A percentile compares a stretch with the other conserved stretches of the same genome.
Evolutionary conservation across 2,329 filamentous ascomycete species (phyloP).

Genomic region (Stachybotrys echinatus): DNA sequence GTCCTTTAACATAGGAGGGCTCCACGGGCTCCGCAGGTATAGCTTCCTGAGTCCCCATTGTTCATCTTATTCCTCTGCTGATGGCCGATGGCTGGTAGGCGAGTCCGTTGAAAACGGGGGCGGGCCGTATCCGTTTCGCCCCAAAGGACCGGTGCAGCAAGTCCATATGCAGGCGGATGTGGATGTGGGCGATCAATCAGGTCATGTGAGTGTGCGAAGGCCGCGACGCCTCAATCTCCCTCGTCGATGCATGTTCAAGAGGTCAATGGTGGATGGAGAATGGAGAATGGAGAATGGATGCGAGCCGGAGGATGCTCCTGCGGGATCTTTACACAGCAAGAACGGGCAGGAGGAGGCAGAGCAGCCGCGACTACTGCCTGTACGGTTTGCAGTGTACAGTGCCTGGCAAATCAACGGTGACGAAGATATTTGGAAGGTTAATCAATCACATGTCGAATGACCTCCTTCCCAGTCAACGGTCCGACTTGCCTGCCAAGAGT

Average conservation of each 20-base stretch:
- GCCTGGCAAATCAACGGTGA: too few relatives aligned
- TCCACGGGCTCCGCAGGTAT: neutral
- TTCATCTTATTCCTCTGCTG: neutral
- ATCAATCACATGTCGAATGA: neutral
- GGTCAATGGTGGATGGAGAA: neutral
- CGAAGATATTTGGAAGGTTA: neutral
- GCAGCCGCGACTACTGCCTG: too few relatives aligned
- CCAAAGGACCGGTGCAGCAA: too few relatives aligned
- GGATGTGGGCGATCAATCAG: neutral
- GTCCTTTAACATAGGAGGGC: too few relatives aligned
- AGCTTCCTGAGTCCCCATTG: too few relatives aligned
- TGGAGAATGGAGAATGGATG: neutral
- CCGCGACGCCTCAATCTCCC: neutral
- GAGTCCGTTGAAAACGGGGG: neutral
- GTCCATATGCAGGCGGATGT: neutral
- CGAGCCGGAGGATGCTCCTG: too few relatives aligned
- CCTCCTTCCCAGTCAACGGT: too few relatives aligned
- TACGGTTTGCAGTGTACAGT: too few relatives aligned
- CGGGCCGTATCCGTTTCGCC: neutral
- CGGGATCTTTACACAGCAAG: too few relatives aligned
- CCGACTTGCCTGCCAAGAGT: neutral
- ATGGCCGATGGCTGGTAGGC: neutral
- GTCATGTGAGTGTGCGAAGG: neutral
- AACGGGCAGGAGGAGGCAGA: too few relatives aligned
- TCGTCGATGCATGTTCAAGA: neutral